Percentiles rank a stretch among this genome's conserved stretches.
Evolutionary conservation across 2,329 filamentous ascomycete species (phyloP).

Genomic region (Nemania serpens): DNA sequence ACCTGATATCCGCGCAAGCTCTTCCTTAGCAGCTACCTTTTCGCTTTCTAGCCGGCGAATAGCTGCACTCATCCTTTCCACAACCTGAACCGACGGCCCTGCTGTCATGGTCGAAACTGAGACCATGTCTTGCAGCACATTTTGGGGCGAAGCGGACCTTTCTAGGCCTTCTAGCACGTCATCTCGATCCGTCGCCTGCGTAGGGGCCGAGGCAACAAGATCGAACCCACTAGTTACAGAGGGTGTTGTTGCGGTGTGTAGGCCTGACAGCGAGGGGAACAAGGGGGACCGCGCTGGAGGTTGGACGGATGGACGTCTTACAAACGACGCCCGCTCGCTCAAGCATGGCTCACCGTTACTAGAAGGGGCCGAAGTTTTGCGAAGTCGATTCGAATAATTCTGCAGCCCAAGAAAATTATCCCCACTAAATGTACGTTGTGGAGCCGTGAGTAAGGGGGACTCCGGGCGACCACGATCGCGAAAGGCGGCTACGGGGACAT

Average conservation of each 20-base stretch:
- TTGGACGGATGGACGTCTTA: slow-evolving; percentile 57
- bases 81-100: slow-evolving; percentile 90
- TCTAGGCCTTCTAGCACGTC: slow-evolving; percentile 60
- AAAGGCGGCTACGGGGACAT: slow-evolving; percentile 48
- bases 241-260: slow-evolving; percentile 44
- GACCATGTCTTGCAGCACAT: slow-evolving; percentile 80
- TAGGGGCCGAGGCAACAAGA: slow-evolving; percentile 47
- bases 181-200: slow-evolving; percentile 52
- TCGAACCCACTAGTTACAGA: slow-evolving; percentile 57
- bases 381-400: slow-evolving; percentile 47
- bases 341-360: slow-evolving; percentile 52
- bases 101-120: slow-evolving; percentile 89
- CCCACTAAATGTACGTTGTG: slow-evolving; percentile 57
- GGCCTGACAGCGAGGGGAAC: slow-evolving; percentile 45
- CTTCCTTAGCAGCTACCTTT: slow-evolving; percentile 86
- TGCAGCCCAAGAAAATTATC: slow-evolving; percentile 55
- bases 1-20: slow-evolving; percentile 75
- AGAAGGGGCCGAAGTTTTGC: slow-evolving; percentile 55
- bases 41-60: slow-evolving; percentile 91
- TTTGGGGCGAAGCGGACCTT: slow-evolving; percentile 64
- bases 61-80: slow-evolving; percentile 93
- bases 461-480: slow-evolving; percentile 57
- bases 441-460: slow-evolving; percentile 57
- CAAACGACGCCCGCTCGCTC: slow-evolving; percentile 46
- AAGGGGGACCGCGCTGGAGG: slow-evolving; percentile 49